Percentiles rank a stretch among this genome's conserved stretches.
These are phyloP conservation scores for Talaromyces sp. DNA, from an alignment of 2,329 filamentous ascomycete species.

Conservation along the genomic window DNA sequence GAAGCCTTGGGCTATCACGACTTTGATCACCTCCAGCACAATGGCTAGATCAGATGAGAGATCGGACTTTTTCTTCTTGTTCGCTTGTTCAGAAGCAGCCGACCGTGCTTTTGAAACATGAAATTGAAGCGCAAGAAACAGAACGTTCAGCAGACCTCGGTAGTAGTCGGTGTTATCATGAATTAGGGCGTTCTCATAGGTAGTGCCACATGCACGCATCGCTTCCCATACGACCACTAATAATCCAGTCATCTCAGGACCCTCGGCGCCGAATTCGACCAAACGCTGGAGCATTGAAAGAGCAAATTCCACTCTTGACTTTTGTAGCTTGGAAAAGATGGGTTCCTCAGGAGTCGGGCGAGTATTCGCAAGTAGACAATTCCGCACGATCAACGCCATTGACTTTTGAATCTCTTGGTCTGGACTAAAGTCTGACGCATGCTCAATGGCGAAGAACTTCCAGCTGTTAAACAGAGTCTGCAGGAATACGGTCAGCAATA, in stretches of 20 bases:
- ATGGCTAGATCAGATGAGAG: constrained; percentile 50
- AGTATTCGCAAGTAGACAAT: constrained; percentile 76
- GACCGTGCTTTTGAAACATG: constrained; percentile 37
- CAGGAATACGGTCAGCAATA: constrained; percentile 12
- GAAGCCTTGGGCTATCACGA: constrained; percentile 77
- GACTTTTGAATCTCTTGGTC: constrained; percentile 61
- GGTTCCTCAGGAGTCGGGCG: constrained; percentile 68
- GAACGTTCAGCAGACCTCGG: constrained; percentile 74
- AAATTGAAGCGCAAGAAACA: constrained; percentile 74
- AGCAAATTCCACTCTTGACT: constrained; percentile 73
- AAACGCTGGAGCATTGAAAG: constrained; percentile 79
- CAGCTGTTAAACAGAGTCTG: constrained; percentile 81
- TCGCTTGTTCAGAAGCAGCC: constrained; percentile 29
- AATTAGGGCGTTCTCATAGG: constrained; percentile 59
- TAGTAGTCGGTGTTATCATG: constrained; percentile 67
- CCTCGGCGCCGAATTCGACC: constrained; percentile 54
- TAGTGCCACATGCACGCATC: constrained; percentile 51
- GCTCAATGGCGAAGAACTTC: constrained; percentile 81
- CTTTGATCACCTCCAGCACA: constrained; percentile 74
- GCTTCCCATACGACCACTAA: constrained; percentile 60
- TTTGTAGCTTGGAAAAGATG: constrained; percentile 75
- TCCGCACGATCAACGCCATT: constrained; percentile 69
- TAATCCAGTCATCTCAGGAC: constrained; percentile 52
- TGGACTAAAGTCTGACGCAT: constrained; percentile 62
- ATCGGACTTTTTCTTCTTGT: constrained; percentile 31